Conservation (phyloP, 192 early-diverging fungal species). For the Coemansia sp. region DNA sequence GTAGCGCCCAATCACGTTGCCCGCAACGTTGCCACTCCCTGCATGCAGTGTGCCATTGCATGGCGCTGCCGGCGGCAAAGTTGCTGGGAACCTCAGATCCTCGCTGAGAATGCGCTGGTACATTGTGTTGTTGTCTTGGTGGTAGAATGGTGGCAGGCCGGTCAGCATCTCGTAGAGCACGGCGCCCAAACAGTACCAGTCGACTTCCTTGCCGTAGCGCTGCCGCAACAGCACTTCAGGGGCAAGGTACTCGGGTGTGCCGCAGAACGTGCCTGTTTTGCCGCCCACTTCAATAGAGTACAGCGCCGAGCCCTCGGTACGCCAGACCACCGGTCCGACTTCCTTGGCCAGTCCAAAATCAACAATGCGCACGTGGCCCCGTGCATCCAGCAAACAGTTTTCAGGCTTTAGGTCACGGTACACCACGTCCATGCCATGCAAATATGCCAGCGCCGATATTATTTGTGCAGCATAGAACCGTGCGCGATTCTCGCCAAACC, state of each 20-base stretch:
- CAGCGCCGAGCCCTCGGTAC: conserved; percentile 73
- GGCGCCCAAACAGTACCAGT: conserved; percentile 77
- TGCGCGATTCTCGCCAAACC: conserved; percentile 62
- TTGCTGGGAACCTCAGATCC: conserved; percentile 35
- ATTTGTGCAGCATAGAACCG: conserved; percentile 60
- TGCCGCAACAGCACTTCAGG: conserved; percentile 68
- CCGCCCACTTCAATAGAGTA: conserved; percentile 57
- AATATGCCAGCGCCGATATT: conserved; percentile 53
- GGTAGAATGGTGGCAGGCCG: conserved; percentile 66
- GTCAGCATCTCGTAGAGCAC: conserved; percentile 67
- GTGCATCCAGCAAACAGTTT: conserved; percentile 65
- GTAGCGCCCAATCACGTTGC: conserved; percentile 18
- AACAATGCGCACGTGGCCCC: conserved; percentile 78
- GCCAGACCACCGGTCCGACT: conserved; percentile 59
- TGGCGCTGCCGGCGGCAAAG: conserved; percentile 23
- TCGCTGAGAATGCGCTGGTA: conserved; percentile 48
- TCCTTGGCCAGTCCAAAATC: conserved; percentile 91
- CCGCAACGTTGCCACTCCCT: conserved; percentile 18
- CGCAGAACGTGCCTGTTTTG: conserved; percentile 74
- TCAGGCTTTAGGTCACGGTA: conserved; percentile 74
- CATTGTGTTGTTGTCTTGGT: conserved; percentile 52
- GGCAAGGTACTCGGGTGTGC: conserved; percentile 73
- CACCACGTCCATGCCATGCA: conserved; percentile 61
- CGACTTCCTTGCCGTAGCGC: conserved; percentile 66
- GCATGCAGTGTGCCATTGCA: conserved; percentile 27